Percentiles rank a stretch among this genome's conserved stretches.
Conservation (phyloP, 345 rosid species). For the Eucalyptus globulus region DNA sequence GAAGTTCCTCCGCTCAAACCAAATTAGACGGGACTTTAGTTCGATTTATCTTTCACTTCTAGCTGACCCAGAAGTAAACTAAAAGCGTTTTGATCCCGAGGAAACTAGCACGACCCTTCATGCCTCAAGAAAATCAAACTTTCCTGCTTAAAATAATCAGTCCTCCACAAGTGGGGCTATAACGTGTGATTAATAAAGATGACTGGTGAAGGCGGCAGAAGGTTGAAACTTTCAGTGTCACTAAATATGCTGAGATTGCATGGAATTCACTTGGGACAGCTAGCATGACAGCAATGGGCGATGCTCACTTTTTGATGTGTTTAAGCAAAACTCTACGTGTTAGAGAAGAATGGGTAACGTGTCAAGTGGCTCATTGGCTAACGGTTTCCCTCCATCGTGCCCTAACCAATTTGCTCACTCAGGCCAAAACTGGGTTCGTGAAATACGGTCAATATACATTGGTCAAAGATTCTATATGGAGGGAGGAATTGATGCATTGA, state of each 20-base stretch:
- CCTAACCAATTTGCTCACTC: neutral
- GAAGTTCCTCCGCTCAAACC: neutral
- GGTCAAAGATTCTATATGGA: neutral
- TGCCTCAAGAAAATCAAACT: neutral
- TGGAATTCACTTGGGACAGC: neutral
- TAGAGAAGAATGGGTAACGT: neutral
- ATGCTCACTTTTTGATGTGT: neutral
- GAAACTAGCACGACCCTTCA: neutral
- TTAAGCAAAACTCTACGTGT: neutral
- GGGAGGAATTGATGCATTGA: neutral
- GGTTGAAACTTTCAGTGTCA: neutral
- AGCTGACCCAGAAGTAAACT: neutral
- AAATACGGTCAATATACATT: neutral
- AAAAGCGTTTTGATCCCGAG: neutral
- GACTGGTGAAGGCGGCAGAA: neutral
- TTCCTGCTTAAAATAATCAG: neutral
- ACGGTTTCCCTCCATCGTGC: neutral
- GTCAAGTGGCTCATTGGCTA: neutral
- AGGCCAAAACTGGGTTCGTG: neutral
- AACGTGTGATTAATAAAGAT: neutral
- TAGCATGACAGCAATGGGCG: neutral
- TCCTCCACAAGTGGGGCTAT: neutral
- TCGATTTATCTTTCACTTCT: neutral
- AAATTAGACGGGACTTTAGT: neutral
- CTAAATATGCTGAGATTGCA: neutral